These are phyloP conservation scores for Mycogone perniciosa DNA, from an alignment of 2,329 filamentous ascomycete genomes.

Conservation along the genomic window DNA sequence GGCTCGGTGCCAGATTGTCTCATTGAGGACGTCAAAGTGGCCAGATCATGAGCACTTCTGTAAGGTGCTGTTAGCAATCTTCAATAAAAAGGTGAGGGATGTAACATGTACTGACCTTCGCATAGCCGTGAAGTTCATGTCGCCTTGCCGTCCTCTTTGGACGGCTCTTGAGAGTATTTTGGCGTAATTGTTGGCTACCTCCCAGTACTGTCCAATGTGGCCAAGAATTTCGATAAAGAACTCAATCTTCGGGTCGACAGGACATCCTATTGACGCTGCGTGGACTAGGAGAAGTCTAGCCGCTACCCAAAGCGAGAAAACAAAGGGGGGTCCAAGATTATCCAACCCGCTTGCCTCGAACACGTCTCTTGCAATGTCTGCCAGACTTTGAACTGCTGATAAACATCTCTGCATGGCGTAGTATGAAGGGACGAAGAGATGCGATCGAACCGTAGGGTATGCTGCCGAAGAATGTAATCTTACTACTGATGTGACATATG, in stretches of 20 bases:
- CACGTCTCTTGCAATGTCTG: conserved; percentile 38
- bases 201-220: conserved; percentile 38
- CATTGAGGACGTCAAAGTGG: conserved; percentile 29
- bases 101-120: conserved; percentile 25
- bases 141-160: conserved; percentile 29
- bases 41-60: conserved; percentile 35
- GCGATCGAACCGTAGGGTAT: conserved; percentile 34
- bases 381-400: conserved; percentile 37
- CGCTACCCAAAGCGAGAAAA: conserved; percentile 39
- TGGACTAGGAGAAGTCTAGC: conserved; percentile 36
- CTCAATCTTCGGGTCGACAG: conserved; percentile 34
- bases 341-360: conserved; percentile 38
- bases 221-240: conserved; percentile 38
- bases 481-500: conserved; percentile 38
- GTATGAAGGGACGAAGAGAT: conserved; percentile 37
- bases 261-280: conserved; percentile 31
- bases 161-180: conserved; percentile 35
- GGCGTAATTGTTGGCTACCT: conserved; percentile 37
- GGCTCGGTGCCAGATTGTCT: conserved; percentile 33
- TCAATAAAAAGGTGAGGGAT: neutral
- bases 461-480: conserved; percentile 39
- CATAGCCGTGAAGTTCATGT: conserved; percentile 33
- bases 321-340: conserved; percentile 37
- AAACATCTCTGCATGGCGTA: conserved; percentile 40
- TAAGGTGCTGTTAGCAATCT: neutral